These are phyloP conservation scores for Coelastrella sp. DNA, from an alignment of 139 green algal species.

Conservation along the genomic window DNA sequence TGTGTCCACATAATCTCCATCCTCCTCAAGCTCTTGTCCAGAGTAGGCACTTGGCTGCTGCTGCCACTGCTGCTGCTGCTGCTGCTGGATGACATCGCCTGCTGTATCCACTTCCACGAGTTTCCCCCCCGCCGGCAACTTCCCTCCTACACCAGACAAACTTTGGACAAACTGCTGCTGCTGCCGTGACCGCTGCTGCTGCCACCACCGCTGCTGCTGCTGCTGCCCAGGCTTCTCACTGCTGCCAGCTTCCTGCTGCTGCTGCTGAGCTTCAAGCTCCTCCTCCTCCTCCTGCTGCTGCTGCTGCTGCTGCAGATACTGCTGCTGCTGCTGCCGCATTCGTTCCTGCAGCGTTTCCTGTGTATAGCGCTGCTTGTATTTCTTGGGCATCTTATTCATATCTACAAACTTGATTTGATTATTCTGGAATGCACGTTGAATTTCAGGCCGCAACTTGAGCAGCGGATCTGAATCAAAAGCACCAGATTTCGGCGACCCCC, in stretches of 20 bases:
- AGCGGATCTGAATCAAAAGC: not conserved
- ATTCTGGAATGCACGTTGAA: conserved; percentile 35
- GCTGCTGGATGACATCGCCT: not conserved
- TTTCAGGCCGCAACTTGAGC: conserved; percentile 39
- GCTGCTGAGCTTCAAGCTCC: not conserved
- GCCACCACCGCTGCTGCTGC: not conserved
- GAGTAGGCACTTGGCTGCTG: not conserved
- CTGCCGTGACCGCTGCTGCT: conserved; percentile 36
- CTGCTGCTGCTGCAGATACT: not conserved
- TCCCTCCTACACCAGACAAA: not conserved
- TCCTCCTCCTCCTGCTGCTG: no score
- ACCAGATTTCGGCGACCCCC: not conserved
- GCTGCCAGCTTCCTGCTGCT: not conserved
- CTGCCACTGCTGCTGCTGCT: conserved; percentile 16
- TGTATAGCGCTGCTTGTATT: conserved; percentile 29
- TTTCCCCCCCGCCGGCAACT: not conserved
- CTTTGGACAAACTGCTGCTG: not conserved
- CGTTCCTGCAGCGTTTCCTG: conserved; percentile 8
- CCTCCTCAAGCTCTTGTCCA: not conserved
- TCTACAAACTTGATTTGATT: conserved; percentile 48
- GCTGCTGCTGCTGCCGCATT: conserved; percentile 26
- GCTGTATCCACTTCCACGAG: not conserved
- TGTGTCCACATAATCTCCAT: not conserved
- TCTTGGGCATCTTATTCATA: conserved; percentile 33
- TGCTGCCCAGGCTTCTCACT: conserved; percentile 18